Conservation (phyloP, 768 basidiomycete genomes). For the Terana coerulea region DNA sequence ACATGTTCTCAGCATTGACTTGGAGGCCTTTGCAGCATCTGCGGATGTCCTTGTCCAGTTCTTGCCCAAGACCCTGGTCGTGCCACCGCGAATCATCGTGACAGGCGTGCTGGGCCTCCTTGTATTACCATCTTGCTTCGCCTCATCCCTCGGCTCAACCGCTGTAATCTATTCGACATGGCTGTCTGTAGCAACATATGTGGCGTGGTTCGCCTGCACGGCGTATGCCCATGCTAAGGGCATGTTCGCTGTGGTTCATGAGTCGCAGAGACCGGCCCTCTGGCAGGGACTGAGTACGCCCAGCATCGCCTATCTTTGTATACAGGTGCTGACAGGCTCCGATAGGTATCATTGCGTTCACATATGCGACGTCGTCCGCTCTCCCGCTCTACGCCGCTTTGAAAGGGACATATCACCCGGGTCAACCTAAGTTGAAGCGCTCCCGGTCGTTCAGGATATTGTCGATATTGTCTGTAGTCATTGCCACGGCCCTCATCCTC, state of each 20-base stretch:
- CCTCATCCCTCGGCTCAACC: slow-evolving; percentile 51
- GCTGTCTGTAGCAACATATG: slow-evolving; percentile 55
- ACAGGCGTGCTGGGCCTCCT: slow-evolving; percentile 40
- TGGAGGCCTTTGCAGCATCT: slow-evolving; percentile 40
- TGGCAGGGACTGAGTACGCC: slow-evolving; percentile 69
- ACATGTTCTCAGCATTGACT: slow-evolving; percentile 1
- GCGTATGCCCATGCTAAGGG: slow-evolving; percentile 50
- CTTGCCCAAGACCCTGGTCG: slow-evolving; percentile 32
- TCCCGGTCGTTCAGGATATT: slow-evolving; percentile 57
- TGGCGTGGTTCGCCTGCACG: slow-evolving; percentile 55
- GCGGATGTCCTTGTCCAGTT: slow-evolving; percentile 49
- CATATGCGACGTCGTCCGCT: slow-evolving; percentile 63
- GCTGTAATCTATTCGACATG: slow-evolving; percentile 52
- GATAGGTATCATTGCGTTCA: slow-evolving; percentile 60
- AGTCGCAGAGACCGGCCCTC: slow-evolving; percentile 40
- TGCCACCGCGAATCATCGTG: slow-evolving; percentile 36
- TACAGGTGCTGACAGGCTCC: background rate
- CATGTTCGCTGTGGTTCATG: slow-evolving; percentile 23
- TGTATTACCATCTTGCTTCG: slow-evolving; percentile 48
- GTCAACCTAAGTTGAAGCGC: slow-evolving; percentile 39
- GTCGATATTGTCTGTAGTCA: slow-evolving; percentile 43
- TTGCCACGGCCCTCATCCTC: slow-evolving; percentile 48
- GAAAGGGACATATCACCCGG: slow-evolving; percentile 37
- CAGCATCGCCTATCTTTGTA: background rate
- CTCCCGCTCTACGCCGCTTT: slow-evolving; percentile 63